Evolutionary conservation across 2,329 filamentous ascomycete genomes (phyloP).

Genomic region (Phialophora chinensis): DNA sequence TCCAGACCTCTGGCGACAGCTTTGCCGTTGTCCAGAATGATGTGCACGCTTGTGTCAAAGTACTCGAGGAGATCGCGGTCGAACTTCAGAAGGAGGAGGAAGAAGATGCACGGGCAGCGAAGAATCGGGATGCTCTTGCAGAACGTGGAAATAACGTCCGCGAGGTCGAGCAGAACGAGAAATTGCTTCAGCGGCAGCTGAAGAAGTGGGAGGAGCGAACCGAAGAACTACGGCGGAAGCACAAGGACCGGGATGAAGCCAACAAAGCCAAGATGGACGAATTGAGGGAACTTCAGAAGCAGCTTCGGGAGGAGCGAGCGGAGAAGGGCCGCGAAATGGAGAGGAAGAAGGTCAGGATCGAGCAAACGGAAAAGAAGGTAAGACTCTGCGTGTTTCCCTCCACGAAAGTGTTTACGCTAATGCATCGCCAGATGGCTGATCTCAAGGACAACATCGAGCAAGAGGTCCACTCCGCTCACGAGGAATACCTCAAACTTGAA

Average conservation of each 20-base stretch:
- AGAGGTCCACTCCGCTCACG: conserved; percentile 86
- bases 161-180: conserved; percentile 88
- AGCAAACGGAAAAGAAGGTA: conserved; percentile 99
- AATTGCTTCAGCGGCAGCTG: conserved; percentile 80
- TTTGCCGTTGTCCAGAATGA: conserved; percentile 84
- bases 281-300: conserved; percentile 77
- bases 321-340: conserved; percentile 94
- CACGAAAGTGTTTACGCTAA: conserved; percentile 36
- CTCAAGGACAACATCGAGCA: conserved; percentile 97
- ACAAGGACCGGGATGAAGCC: conserved; percentile 77
- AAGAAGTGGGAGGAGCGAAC: conserved; percentile 86
- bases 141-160: conserved; percentile 88
- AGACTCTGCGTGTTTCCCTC: conserved; percentile 37
- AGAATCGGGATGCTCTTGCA: conserved; percentile 83
- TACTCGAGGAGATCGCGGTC: conserved; percentile 83
- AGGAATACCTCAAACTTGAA: conserved; percentile 97
- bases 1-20: conserved; percentile 90
- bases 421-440: conserved; percentile 78
- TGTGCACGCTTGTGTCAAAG: conserved; percentile 83
- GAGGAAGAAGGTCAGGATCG: conserved; percentile 86
- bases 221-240: conserved; percentile 79
- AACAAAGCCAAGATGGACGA: conserved; percentile 92
- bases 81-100: conserved; percentile 92
- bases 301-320: conserved; percentile 80
- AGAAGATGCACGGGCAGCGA: conserved; percentile 77